Conservation (phyloP, 106 monocot genomes). For the Allium fistulosum region DNA sequence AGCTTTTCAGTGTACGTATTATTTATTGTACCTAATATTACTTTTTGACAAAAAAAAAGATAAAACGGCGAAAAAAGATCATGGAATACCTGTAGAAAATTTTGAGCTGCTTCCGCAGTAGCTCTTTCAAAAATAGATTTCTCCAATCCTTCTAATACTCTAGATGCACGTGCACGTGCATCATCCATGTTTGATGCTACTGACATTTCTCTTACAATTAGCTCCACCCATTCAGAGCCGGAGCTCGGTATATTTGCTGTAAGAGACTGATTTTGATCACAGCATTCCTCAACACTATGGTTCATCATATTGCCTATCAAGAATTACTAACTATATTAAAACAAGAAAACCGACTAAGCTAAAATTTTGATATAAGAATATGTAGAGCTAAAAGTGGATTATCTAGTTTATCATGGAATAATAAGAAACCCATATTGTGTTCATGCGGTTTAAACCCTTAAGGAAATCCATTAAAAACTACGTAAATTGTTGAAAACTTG, state of each 20-base stretch:
- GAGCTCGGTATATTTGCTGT: neutral
- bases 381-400: too few species aligned
- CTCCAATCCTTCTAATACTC: slow-evolving; percentile 50
- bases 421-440: too few species aligned
- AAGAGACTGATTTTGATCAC: neutral
- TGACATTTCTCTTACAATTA: slow-evolving; percentile 79
- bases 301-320: neutral
- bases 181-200: slow-evolving; percentile 59
- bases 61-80: neutral
- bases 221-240: slow-evolving; percentile 82
- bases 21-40: too few species aligned
- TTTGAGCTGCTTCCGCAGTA: slow-evolving; percentile 25
- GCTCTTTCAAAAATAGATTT: slow-evolving; percentile 42
- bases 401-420: too few species aligned
- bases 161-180: slow-evolving; percentile 61
- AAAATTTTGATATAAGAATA: too few species aligned
- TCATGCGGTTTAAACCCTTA: too few species aligned
- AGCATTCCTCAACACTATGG: neutral
- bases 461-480: too few species aligned
- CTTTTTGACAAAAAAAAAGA: neutral
- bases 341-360: too few species aligned
- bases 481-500: too few species aligned
- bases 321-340: too few species aligned
- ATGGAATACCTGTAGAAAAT: slow-evolving; percentile 37
- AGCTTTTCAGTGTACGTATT: too few species aligned